Evolutionary conservation across 2,329 filamentous ascomycete genomes (phyloP), one percentile per base, ranked within the genome.

Genomic region (Fusarium tanahbumbuense): DNA sequence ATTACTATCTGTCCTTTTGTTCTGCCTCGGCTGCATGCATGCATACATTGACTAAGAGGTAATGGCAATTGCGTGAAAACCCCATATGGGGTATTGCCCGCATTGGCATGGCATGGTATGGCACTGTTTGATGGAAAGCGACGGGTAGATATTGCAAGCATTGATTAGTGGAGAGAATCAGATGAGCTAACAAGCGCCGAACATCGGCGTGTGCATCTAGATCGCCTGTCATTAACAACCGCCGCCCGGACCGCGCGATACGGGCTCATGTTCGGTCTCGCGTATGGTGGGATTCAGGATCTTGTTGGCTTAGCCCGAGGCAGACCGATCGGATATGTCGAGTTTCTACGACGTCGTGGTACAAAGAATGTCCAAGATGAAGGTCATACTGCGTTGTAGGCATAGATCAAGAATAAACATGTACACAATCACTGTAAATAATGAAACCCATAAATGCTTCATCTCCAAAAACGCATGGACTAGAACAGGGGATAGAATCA

Each of bases 231-330:
- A 34, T 82, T 95, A 30, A 89, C 91, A 63, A 92, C 91, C 53
- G 89, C 91, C 42, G 91, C 91, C 20, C 87, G 91, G 67, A 96
- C 93, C 45, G 93, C 94, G 53, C 92, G 90, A 77, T 88, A 92
- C 73, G 95, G 94, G 2, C 83, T 98, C 47, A 84, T 92, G 72
- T 90, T 94, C 70, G 94, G 95, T 22, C 77, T 97, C 37, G 87
- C 83, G 10, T 98, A 93, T 80, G 95, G 95, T 25, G 83, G 95
- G 40, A 79, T 91, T 61, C 94, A 98, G 81, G 95, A 98, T 81
- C 81, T 85, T 13, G 79, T 96, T 34, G 89, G 89, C 56, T 83
- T 90, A 64, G 81, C 88, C 55, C 91, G 89, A 77, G 93, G 93
- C 57, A 89, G 92, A 74, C 88, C 85, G 57, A 88, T 94, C 34